Evolutionary conservation across 2,329 filamentous ascomycete genomes (phyloP).

Genomic region (Pseudopyricularia javanii): DNA sequence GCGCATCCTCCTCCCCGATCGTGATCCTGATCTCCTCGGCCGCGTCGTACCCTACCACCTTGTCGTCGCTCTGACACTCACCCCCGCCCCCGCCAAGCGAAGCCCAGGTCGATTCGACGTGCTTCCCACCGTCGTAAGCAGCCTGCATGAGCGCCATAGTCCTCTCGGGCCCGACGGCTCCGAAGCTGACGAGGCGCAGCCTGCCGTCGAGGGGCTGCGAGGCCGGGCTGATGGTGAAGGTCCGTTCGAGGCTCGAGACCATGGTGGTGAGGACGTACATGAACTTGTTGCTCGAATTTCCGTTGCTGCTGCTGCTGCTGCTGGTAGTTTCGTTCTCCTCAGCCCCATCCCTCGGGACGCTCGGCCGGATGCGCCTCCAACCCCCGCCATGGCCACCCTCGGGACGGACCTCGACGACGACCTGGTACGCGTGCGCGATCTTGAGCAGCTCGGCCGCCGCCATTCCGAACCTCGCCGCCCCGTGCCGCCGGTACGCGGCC

Average conservation of each 20-base stretch:
- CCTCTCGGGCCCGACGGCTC: constrained; percentile 47
- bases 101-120: constrained; percentile 37
- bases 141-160: constrained; percentile 67
- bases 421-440: constrained; percentile 36
- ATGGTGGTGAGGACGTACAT: constrained; percentile 67
- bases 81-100: constrained; percentile 44
- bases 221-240: constrained; percentile 69
- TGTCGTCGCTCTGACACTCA: constrained; percentile 29
- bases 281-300: constrained; percentile 29
- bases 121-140: constrained; percentile 45
- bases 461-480: constrained; percentile 70
- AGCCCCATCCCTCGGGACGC: neutral
- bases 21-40: constrained; percentile 56
- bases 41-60: constrained; percentile 56
- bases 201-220: constrained; percentile 59
- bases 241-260: constrained; percentile 70
- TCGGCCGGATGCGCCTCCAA: neutral
- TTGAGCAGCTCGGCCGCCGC: constrained; percentile 65
- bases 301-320: neutral
- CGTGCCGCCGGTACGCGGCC: constrained; percentile 63
- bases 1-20: constrained; percentile 52
- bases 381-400: neutral
- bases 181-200: constrained; percentile 66
- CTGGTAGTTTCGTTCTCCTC: neutral
- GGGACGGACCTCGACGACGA: constrained; percentile 22